A percentile compares a stretch with the other conserved stretches of the same genome.
Evolutionary conservation across 2,329 filamentous ascomycete species (phyloP).

Genomic region (Aspergillus fumigatiaffinis): DNA sequence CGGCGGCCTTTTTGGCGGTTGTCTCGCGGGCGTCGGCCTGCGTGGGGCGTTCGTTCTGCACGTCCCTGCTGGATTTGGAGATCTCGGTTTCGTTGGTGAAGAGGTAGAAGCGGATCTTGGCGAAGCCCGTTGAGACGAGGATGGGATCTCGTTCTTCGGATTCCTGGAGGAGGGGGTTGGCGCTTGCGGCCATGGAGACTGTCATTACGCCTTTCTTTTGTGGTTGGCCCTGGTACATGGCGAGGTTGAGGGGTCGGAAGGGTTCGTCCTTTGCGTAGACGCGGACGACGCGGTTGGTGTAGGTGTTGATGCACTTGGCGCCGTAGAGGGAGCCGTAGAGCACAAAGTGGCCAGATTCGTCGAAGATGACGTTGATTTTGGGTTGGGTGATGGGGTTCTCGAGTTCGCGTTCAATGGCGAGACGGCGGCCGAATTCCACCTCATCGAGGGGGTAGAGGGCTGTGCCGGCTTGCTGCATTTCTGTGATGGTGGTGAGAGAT

Average conservation of each 20-base stretch:
- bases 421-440: constrained; percentile 83
- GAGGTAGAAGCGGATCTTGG: constrained; percentile 94
- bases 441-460: constrained; percentile 76
- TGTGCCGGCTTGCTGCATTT: constrained; percentile 94
- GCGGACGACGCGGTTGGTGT: constrained; percentile 87
- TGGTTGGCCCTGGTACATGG: constrained; percentile 90
- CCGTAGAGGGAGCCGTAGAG: constrained; percentile 90
- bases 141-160: constrained; percentile 89
- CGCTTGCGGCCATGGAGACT: constrained; percentile 93
- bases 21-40: constrained; percentile 50
- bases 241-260: constrained; percentile 75
- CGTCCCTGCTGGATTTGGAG: constrained; percentile 77
- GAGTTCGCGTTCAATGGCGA: constrained; percentile 82
- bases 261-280: constrained; percentile 88
- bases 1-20: constrained; percentile 57
- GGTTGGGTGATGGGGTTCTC: constrained; percentile 64
- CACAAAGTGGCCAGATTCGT: constrained; percentile 93
- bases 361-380: constrained; percentile 84
- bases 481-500: constrained; percentile 79
- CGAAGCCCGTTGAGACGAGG: constrained; percentile 75
- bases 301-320: constrained; percentile 91
- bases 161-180: constrained; percentile 88
- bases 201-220: constrained; percentile 92
- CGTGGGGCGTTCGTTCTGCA: constrained; percentile 91
- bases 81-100: constrained; percentile 88